Base-by-base conservation (phyloP, 495 filamentous ascomycete species). In the Podospora pseudopauciseta region DNA sequence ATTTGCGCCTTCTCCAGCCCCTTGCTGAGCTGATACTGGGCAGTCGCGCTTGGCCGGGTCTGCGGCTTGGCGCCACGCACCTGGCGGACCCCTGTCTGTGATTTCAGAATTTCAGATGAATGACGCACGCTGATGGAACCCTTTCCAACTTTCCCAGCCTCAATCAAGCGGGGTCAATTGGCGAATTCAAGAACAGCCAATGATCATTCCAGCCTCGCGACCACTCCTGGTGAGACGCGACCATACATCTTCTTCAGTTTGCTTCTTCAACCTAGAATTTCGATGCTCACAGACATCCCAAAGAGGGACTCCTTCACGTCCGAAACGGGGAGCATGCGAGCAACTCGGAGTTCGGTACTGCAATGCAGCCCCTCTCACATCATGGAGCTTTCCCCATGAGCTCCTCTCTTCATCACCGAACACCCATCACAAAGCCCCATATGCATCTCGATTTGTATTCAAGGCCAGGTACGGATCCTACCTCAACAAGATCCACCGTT, bases 121-220 rank as follows among this genome's bases (percentile, higher is more conserved):
- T 58, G 55, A 58, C 55, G 55, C 55, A 58, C 16, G 9, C 23
- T 3, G 55, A 58, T 58, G 55, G 55, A 58, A n/a, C n/a, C 18
- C 18, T 58, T 58, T 58, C 55, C 55, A 58, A 26, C 55, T 58
- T 58, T 26, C 23, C 55, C 55, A 58, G 55, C 55, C 55, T 58
- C n/a, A 1, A 0, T 5, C 55, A 58, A 58, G 55, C 23, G n/a
- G 55, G 55, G 23, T 58, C 55, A 58, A 58, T 58, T 58, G 55
- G 23, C 55, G 23, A 58, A 19, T 49, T 49, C 39, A 11, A 49
- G 9, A 49, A 16, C 39, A 2, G 39, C 39, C 39, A 49, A 49
- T 49, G 4, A 32, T 56, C 16, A 56, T 56, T 18, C 54, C 54
- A 56, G 54, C 54, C 54, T 56, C 54, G 55, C n/a, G 19, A 58